These are phyloP conservation scores for Fusarium heterosporum DNA, from an alignment of 2,329 filamentous ascomycete species.

Conservation along the genomic window DNA sequence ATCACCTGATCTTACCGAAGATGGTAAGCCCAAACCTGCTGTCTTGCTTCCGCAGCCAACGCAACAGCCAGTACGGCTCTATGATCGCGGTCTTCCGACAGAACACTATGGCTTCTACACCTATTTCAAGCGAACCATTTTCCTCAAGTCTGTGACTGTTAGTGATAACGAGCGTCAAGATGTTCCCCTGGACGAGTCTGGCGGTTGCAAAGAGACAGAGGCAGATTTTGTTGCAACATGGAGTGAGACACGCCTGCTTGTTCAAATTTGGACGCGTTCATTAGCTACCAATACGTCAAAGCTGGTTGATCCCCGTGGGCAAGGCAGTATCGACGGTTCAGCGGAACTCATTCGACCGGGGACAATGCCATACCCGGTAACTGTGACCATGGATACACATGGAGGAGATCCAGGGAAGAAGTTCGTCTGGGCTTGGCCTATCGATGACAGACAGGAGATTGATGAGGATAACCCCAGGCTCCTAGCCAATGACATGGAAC, in stretches of 20 bases:
- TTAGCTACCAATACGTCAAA: slow-evolving; percentile 59
- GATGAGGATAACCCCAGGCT: slow-evolving; percentile 57
- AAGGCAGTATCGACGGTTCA: slow-evolving; percentile 45
- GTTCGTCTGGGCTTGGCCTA: slow-evolving; percentile 64
- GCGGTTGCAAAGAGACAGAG: slow-evolving; percentile 65
- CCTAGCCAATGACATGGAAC: slow-evolving; percentile 62
- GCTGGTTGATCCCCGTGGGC: slow-evolving; percentile 48
- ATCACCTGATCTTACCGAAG: slow-evolving; percentile 68
- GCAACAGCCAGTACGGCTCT: slow-evolving; percentile 85
- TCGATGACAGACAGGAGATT: slow-evolving; percentile 61
- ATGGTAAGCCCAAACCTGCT: slow-evolving; percentile 79
- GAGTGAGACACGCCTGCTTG: slow-evolving; percentile 70
- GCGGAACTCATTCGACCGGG: slow-evolving; percentile 60
- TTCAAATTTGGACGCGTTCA: slow-evolving; percentile 72
- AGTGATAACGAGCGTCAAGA: slow-evolving; percentile 54
- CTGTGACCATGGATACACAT: slow-evolving; percentile 71
- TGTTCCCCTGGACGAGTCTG: slow-evolving; percentile 63
- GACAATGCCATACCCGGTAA: slow-evolving; percentile 73
- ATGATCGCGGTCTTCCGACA: slow-evolving; percentile 80
- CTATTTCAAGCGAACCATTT: slow-evolving; percentile 90
- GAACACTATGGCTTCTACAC: slow-evolving; percentile 97
- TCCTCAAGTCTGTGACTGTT: slow-evolving; percentile 71
- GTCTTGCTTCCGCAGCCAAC: slow-evolving; percentile 76
- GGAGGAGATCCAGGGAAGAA: slow-evolving; percentile 67
- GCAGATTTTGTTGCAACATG: slow-evolving; percentile 69